Base-by-base conservation (phyloP, 139 green algal genomes). In the Medakamo hakoo region DNA sequence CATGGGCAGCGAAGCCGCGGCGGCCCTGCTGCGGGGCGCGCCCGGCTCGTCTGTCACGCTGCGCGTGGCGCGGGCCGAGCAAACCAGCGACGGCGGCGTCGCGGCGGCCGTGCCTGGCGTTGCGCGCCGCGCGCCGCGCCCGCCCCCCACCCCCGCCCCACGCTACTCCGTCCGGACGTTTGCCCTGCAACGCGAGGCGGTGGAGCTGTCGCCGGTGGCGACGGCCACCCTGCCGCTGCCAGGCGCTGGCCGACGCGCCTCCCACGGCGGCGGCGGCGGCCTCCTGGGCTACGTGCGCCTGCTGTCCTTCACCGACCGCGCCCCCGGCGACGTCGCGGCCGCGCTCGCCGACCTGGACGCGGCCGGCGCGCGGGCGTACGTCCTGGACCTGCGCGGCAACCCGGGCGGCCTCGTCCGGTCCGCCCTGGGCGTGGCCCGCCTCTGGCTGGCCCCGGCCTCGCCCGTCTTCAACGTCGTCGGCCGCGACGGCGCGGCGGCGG, bases 301-400 rank as follows among this genome's bases (percentile, higher is more conserved):
- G 18, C 76, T 79, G 19, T 78, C 70, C 67, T 97, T 97, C 82
- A 84, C 63, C 66, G 75, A 80, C 67, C 85, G 87, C 48, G 80
- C 87, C 2, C 73, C 82, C 5, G 58, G 67, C 9, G 89, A 91
- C n/a, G 85, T 89, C 79, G 40, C 59, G 23, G 58, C 65, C 2
- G 90, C 89, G n/a, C 81, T 96, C 21, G 20, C 58, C 22, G 59
- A 82, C 20, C 73, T 96, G 21, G 68, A 87, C 80, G 18, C 30
- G 48, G 24, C 75, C 29, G 89, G 89, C 18, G 83, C 72, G 2
- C 65, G 80, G 27, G 75, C 62, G 23, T 97, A 88, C 78, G 90
- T 98, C 40, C 76, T 98, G 30, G 91, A 98, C 71, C 69, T 98
- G 62, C 78, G 91, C 27, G 84, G 86, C 78, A 98, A 98, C 74